Evolutionary conservation across 176 grass and related monocot species (phyloP).

Genomic region (Hyparrhenia diplandra): DNA sequence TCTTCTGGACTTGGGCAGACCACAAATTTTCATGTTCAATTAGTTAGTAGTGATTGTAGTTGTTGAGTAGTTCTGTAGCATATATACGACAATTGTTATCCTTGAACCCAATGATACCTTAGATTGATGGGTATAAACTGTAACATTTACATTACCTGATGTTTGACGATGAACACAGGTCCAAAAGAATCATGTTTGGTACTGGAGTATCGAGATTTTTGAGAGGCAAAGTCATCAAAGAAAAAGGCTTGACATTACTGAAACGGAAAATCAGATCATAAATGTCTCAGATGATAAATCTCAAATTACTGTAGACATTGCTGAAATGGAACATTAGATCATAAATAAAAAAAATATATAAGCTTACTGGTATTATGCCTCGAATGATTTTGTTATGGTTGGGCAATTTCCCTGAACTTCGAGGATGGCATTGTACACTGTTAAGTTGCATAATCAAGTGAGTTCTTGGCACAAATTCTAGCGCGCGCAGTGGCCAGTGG

Average conservation of each 20-base stretch:
- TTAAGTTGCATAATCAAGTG: too few relatives aligned
- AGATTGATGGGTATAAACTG: constrained; percentile 5
- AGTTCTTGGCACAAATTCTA: neutral
- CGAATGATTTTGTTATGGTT: neutral
- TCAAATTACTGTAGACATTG: neutral
- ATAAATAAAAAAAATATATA: neutral
- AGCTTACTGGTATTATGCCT: neutral
- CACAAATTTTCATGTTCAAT: constrained; percentile 36
- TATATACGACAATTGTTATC: constrained; percentile 34
- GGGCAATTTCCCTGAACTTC: neutral
- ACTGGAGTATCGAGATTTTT: neutral
- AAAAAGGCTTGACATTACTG: neutral
- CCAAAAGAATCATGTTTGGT: neutral
- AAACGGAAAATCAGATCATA: neutral
- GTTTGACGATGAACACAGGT: neutral
- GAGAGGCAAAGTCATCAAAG: neutral
- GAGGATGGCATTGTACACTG: too few relatives aligned
- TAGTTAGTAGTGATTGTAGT: constrained; percentile 26
- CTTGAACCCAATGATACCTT: constrained; percentile 13
- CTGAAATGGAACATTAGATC: neutral
- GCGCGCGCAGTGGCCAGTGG: neutral
- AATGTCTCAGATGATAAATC: neutral
- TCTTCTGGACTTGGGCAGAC: neutral
- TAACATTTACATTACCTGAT: constrained; percentile 12
- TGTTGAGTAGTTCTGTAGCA: constrained; percentile 23